Evolutionary conservation across 2,329 filamentous ascomycete species (phyloP).

Genomic region (Helicocarpus griseus): DNA sequence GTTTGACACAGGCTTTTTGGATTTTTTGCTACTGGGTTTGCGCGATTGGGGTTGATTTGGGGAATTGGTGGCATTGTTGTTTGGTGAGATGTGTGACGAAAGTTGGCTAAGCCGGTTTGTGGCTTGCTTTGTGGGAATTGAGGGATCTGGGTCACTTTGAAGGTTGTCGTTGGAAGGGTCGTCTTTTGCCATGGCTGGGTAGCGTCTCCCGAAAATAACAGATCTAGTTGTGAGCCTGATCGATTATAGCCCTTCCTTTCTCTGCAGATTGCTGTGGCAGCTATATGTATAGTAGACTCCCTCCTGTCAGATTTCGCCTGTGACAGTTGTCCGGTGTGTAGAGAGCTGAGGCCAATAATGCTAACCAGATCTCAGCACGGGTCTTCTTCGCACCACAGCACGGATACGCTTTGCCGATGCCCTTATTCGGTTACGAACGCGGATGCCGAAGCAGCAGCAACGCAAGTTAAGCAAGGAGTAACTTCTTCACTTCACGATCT

Average conservation of each 20-base stretch:
- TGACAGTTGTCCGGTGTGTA: neutral
- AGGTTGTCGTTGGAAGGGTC: neutral
- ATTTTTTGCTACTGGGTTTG: conserved; percentile 25
- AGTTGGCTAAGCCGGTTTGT: conserved; percentile 40
- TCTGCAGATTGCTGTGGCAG: neutral
- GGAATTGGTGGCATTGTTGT: conserved; percentile 3
- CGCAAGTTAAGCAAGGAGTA: too few relatives aligned
- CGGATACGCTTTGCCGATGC: too few relatives aligned
- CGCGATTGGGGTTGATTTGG: conserved; percentile 9
- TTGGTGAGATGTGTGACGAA: conserved; percentile 31
- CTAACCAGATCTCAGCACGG: neutral
- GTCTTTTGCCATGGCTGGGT: conserved; percentile 8
- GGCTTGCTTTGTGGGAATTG: conserved; percentile 19
- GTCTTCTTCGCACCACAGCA: neutral
- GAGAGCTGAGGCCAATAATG: neutral
- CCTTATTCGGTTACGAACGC: too few relatives aligned
- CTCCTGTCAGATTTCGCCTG: neutral
- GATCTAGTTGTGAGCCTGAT: neutral
- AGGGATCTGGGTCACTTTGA: neutral
- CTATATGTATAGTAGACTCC: neutral
- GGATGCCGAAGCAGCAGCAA: too few relatives aligned
- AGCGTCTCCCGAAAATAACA: neutral
- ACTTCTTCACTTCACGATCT: too few relatives aligned
- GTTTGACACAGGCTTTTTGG: conserved; percentile 17
- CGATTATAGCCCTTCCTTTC: neutral